A percentile compares a stretch with the other conserved stretches of the same genome.
These are phyloP conservation scores for Brassica carinata DNA, from an alignment of 345 rosid genomes.

Conservation along the genomic window DNA sequence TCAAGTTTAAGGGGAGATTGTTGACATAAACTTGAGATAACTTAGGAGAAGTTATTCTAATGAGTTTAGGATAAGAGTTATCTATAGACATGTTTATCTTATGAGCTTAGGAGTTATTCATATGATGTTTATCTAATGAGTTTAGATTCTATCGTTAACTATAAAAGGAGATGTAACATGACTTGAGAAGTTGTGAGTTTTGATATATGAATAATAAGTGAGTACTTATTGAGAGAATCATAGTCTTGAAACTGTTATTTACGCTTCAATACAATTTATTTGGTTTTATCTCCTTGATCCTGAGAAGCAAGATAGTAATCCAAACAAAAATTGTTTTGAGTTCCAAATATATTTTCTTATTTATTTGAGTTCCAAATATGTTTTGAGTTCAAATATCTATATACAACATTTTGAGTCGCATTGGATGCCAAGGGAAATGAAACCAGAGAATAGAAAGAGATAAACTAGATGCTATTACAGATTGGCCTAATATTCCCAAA, in stretches of 20 bases:
- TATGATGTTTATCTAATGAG: too few species aligned
- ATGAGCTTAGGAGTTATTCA: too few species aligned
- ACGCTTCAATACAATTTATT: too few species aligned
- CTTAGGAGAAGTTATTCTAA: too few species aligned
- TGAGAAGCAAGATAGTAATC: slow-evolving; percentile 13
- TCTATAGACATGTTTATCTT: too few species aligned
- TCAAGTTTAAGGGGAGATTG: not conserved
- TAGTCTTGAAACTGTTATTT: too few species aligned
- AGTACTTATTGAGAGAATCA: too few species aligned
- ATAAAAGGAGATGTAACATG: too few species aligned
- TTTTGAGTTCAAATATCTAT: not conserved
- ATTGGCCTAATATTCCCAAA: slow-evolving; percentile 35
- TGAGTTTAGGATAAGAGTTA: too few species aligned
- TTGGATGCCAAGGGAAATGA: slow-evolving; percentile 26
- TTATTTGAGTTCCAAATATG: not conserved
- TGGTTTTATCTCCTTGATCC: not conserved
- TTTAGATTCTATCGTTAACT: too few species aligned
- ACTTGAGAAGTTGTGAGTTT: too few species aligned
- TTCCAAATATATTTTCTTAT: not conserved
- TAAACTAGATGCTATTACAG: slow-evolving; percentile 25
- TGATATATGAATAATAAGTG: too few species aligned
- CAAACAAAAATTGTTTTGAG: not conserved
- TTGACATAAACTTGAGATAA: not conserved
- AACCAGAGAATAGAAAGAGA: slow-evolving; percentile 16
- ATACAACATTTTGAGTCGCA: slow-evolving; percentile 15